Evolutionary conservation across 1,284 basidiomycete genomes (phyloP), one percentile per base, ranked within the genome.

Genomic region (Apiotrichum montevideense): DNA sequence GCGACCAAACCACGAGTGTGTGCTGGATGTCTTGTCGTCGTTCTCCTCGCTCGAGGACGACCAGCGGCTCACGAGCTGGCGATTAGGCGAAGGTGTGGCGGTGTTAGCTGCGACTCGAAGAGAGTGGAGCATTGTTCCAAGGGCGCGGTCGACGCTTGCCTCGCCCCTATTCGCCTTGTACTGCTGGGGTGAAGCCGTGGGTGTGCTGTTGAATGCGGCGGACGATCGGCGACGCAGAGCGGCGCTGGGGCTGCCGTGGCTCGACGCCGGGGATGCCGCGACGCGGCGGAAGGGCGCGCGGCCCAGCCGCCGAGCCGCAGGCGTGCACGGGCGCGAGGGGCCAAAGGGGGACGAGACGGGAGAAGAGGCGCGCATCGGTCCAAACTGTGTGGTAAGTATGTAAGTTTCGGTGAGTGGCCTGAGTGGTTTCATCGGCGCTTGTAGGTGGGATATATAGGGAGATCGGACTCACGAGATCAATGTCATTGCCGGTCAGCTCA

Each of bases 151-250:
- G 43, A 55, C 54, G 32, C 48, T 40, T 5, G 54, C 48, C 43
- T 50, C 47, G 35, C 54, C 54, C 13, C 37, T 21, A 15, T 29
- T 50, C 14, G 11, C 40, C 37, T 55, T 55, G 48, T 55, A 55
- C 14, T 35, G 35, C 35, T 55, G 54, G 10, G 54, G 43, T 4
- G 50, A 51, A 3, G 50, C 50, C 3, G 41, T 34, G 11, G 50
- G 50, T 10, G 41, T 33, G 37, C 39, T 50, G 37, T 34, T 32
- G 13, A 43, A 35, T 3, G 41, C 41, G n/a, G 50, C 2, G 3
- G 50, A 51, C 32, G 50, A 51, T 3, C 50, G 50, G 1, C n/a
- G 32, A 8, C 50, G 50, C 3, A 9, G 41, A 7, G 50, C 32
- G 8, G 41, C 34, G 4, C n/a, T n/a, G 47, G 50, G 48, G 39